Base-by-base conservation (phyloP, 1,284 basidiomycete genomes). In the Ustilago xerochloae region DNA sequence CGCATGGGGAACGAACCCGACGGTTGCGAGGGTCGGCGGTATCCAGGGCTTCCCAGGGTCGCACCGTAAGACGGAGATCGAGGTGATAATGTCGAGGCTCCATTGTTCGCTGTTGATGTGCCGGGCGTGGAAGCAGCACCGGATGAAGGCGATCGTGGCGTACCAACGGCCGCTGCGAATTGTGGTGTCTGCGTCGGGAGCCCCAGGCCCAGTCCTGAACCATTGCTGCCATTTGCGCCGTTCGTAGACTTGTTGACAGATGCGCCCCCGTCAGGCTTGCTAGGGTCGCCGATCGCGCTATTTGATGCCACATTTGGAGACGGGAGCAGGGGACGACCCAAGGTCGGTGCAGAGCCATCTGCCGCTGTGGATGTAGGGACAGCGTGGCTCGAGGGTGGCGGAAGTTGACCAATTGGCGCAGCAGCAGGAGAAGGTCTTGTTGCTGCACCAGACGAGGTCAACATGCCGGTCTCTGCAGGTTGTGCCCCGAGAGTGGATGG, bases 1-100 rank as follows among this genome's bases (percentile, higher is more conserved):
- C 74, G 74, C 64, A 77, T 62, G 2, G 74, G 70, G 45, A 77
- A 77, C 29, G 64, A 68, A 16, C 74, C 74, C 4, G 69, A 72
- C 13, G 61, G 52, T 55, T 76, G 74, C 39, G 58, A 72, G 26
- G 68, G 60, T 59, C 68, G 67, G 29, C 61, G 69, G 15, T 59
- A 58, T 26, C 52, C 57, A 4, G 65, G 64, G n/a, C 65, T 72
- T 12, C 52, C 63, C 24, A 64, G 38, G 6, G 43, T 60, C 7
- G 57, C 61, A 26, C 68, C 57, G 36, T 67, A 71, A 15, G 69
- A 71, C 8, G 73, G 63, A 12, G 73, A 76, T 6, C 71, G 65
- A 20, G 71, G 59, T 18, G 59, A 63, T 41, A 53, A 30, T 3
- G 55, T 7, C 2, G 24, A 35, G 10, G 51, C 47, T 8, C 57